phyloP scores from a whole-genome alignment of 495 filamentous ascomycete genomes.

The Cenococcum geophilum region DNA sequence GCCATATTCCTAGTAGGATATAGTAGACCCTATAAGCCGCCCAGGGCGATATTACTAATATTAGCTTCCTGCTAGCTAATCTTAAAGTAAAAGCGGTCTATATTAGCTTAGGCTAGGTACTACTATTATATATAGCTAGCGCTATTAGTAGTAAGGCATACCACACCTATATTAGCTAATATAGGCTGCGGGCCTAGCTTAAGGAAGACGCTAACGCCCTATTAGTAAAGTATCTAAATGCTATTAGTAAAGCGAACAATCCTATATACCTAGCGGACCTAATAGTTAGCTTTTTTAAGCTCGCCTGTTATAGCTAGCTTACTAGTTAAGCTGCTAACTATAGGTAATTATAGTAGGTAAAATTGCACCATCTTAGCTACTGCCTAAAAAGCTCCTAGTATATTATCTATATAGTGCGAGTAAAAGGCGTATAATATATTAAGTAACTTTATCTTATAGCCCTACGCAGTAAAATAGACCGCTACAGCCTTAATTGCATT shows the following conservation, averaged over 20 bases:
- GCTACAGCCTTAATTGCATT: constrained; percentile 37
- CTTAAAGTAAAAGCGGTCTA: too few species aligned
- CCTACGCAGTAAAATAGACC: constrained; percentile 23
- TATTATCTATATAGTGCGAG: constrained; percentile 51
- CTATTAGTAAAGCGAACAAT: constrained; percentile 32
- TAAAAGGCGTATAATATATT: constrained; percentile 50
- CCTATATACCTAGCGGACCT: constrained; percentile 30
- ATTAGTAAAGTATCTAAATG: constrained; percentile 23
- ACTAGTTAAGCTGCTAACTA: constrained; percentile 34
- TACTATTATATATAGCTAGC: too few species aligned
- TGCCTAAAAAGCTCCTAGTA: constrained; percentile 29
- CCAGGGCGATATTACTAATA: not conserved
- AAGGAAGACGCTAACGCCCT: constrained; percentile 31
- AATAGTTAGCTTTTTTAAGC: constrained; percentile 32
- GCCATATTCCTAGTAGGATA: not conserved
- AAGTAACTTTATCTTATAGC: constrained; percentile 38
- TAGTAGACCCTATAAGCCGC: constrained; percentile 4
- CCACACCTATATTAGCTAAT: constrained; percentile 24
- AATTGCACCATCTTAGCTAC: constrained; percentile 29
- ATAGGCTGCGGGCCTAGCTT: constrained; percentile 34
- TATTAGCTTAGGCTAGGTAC: too few species aligned
- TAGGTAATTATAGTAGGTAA: constrained; percentile 21
- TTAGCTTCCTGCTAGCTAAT: not conserved
- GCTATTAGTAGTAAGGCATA: constrained; percentile 21
- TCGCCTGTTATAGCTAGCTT: constrained; percentile 27